These are phyloP conservation scores for Chytriomyces confervae DNA, from an alignment of 192 early-diverging fungal genomes.

Conservation along the genomic window DNA sequence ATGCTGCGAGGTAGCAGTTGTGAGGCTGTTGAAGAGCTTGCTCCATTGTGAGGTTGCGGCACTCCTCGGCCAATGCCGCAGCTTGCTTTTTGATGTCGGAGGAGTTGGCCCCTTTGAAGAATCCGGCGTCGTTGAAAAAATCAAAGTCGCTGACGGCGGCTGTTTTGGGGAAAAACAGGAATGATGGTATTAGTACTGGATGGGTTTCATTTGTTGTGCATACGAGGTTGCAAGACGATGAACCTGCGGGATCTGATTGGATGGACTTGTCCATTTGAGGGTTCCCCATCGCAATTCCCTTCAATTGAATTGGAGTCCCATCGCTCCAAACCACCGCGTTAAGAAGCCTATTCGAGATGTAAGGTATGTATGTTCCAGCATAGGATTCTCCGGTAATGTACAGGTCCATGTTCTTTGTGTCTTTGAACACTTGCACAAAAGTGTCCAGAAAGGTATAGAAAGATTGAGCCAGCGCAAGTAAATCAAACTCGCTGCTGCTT, in stretches of 20 bases:
- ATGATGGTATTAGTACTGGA: neutral
- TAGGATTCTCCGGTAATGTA: slow-evolving; percentile 60
- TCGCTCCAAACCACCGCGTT: slow-evolving; percentile 5
- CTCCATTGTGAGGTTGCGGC: neutral
- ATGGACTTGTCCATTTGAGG: slow-evolving; percentile 45
- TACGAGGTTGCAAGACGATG: slow-evolving; percentile 18
- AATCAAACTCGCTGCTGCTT: neutral
- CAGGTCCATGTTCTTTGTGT: slow-evolving; percentile 59
- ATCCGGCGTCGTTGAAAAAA: slow-evolving; percentile 38
- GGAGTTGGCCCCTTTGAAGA: neutral
- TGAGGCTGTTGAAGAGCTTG: neutral
- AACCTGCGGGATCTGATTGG: slow-evolving; percentile 38
- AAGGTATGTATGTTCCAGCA: slow-evolving; percentile 41
- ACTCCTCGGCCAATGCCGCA: neutral
- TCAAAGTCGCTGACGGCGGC: slow-evolving; percentile 36
- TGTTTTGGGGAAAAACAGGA: neutral
- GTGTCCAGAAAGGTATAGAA: slow-evolving; percentile 25
- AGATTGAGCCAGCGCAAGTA: neutral
- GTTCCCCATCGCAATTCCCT: slow-evolving; percentile 60
- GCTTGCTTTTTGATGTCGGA: slow-evolving; percentile 37
- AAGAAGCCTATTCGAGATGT: slow-evolving; percentile 8
- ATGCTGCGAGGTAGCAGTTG: neutral
- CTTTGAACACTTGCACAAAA: slow-evolving; percentile 54
- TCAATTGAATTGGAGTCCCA: slow-evolving; percentile 40
- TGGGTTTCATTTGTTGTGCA: neutral